Base-by-base conservation (phyloP, 352 stramenopile genomes). In the Globisporangium acanthophoron region DNA sequence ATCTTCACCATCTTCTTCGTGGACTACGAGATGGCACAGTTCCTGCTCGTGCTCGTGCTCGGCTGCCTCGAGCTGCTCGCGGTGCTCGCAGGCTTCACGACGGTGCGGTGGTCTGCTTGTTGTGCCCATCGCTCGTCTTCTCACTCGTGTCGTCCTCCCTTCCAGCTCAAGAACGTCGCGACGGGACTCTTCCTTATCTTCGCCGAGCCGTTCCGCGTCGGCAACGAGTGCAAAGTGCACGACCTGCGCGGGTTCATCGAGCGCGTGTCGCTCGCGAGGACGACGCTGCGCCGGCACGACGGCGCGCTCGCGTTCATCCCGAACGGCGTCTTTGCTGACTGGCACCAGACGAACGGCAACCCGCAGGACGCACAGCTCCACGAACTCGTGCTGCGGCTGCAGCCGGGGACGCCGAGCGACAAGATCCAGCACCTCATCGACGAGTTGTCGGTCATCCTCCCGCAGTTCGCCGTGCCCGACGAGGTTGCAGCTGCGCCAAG, bases 1-100 rank as follows among this genome's bases (percentile, higher is more conserved):
- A 71, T 90, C 27, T 94, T 92, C 58, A 90, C 81, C 67, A 88
- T 92, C 59, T 94, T 91, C 64, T 92, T 92, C 55, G 68, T 75
- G 12, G 77, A 70, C 51, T 85, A 78, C 56, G 53, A 69, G 8
- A 62, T 90, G 57, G 85, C 85, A 44, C 67, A 72, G 16, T 84
- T 87, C 33, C 59, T 92, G 48, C 64, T 94, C 4, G 49, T 89
- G n/a, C 73, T 87, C 21, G 66, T 85, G 1, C 80, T 92, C 54
- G 55, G 88, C n/a, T 67, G 69, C 43, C 59, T 94, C 43, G 83
- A 92, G 40, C 59, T 88, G 11, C 51, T 91, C 6, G 70, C 67
- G 18, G 59, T 94, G 39, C 52, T 85, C 9, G 71, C 78, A 0
- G 75, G 81, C 29, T 94, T 88, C 58, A 90, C 85, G 13, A 66